A percentile compares a stretch with the other conserved stretches of the same genome.
Evolutionary conservation across 306 rosid genomes (phyloP).

Genomic region (Dalbergia cultrata): DNA sequence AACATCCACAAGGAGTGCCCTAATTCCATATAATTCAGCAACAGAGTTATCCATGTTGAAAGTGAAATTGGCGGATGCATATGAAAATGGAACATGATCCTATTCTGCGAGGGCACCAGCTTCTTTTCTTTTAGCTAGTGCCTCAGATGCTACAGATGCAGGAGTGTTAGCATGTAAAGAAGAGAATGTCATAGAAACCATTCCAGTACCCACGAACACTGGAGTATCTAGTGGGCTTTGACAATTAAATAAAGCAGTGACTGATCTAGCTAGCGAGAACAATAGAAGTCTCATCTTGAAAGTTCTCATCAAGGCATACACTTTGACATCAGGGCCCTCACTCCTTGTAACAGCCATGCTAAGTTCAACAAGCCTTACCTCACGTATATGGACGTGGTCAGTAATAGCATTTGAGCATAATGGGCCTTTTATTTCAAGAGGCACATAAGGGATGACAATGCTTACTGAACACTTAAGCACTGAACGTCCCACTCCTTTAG

Average conservation of each 20-base stretch:
- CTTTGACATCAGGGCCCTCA: conserved; percentile 95
- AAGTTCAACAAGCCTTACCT: too few relatives aligned
- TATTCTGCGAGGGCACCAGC: conserved; percentile 93
- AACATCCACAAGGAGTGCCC: conserved; percentile 93
- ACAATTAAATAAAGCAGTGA: conserved; percentile 93
- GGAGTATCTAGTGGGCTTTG: conserved; percentile 95
- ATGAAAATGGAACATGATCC: conserved; percentile 90
- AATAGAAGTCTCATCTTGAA: conserved; percentile 85
- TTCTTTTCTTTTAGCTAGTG: conserved; percentile 81
- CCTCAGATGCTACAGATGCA: conserved; percentile 79
- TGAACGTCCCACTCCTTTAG: too few relatives aligned
- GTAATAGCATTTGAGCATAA: too few relatives aligned
- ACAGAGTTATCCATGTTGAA: conserved; percentile 89
- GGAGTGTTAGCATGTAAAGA: conserved; percentile 62
- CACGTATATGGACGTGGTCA: too few relatives aligned
- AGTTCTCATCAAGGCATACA: conserved; percentile 90
- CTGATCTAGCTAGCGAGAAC: conserved; percentile 97
- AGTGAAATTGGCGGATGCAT: conserved; percentile 93
- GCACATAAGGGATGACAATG: too few relatives aligned
- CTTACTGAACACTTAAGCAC: too few relatives aligned
- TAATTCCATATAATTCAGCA: conserved; percentile 95
- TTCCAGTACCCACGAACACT: conserved; percentile 94
- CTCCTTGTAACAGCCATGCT: too few relatives aligned
- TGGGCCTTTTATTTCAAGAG: too few relatives aligned
- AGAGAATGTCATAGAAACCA: conserved; percentile 85